Percentiles rank a stretch among this genome's conserved stretches.
Conservation (phyloP, 345 rosid genomes). For the Reutealis trisperma region DNA sequence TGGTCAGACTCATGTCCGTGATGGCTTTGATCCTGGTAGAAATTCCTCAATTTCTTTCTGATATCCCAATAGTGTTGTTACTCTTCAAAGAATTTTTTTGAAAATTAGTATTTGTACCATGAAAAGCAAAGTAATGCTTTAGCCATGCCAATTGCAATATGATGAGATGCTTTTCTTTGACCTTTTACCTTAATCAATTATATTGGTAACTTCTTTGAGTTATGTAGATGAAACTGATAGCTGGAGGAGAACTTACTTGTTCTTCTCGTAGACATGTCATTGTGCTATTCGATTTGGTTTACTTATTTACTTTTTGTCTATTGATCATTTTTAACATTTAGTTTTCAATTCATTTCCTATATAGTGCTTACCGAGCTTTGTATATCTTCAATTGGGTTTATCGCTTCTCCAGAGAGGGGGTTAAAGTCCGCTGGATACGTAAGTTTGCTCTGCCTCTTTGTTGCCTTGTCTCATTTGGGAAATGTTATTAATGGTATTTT, state of each 20-base stretch:
- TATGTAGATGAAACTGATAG: neutral
- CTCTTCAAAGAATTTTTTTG: neutral
- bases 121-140: neutral
- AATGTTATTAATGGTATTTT: constrained; percentile 2
- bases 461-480: neutral
- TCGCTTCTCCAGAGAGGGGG: constrained; percentile 38
- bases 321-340: neutral
- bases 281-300: neutral
- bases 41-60: too few relatives aligned
- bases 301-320: neutral
- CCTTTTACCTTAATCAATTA: neutral
- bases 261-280: neutral
- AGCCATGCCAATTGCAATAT: neutral
- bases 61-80: neutral
- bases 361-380: constrained; percentile 47
- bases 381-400: constrained; percentile 53
- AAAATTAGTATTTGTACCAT: neutral
- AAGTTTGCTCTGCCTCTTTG: constrained; percentile 26
- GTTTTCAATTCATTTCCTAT: constrained; percentile 1
- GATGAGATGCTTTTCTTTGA: neutral
- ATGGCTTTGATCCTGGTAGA: too few relatives aligned
- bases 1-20: too few relatives aligned
- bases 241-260: neutral
- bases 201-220: neutral
- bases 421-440: constrained; percentile 43